Evolutionary conservation across 2,329 filamentous ascomycete species (phyloP).

Genomic region (Sporothrix brasiliensis): DNA sequence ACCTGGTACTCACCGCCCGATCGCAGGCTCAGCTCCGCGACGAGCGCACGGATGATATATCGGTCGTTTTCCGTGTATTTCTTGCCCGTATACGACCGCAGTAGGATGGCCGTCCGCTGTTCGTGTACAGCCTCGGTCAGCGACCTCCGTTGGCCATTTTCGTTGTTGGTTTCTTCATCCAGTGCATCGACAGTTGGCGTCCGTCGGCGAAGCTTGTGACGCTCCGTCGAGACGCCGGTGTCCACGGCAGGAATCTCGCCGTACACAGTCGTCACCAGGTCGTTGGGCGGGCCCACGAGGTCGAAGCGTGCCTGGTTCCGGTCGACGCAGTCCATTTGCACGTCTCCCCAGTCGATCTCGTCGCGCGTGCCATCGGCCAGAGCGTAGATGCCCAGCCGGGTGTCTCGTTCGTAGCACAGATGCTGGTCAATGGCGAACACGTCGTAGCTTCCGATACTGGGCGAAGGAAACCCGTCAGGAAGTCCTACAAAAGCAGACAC

Average conservation of each 20-base stretch:
- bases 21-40: conserved; percentile 74
- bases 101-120: conserved; percentile 69
- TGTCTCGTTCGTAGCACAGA: conserved; percentile 69
- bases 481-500: conserved; percentile 65
- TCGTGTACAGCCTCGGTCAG: conserved; percentile 40
- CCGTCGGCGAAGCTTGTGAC: conserved; percentile 4
- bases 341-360: conserved; percentile 67
- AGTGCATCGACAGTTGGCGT: background rate
- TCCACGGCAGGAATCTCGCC: conserved; percentile 5
- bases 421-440: conserved; percentile 63
- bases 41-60: conserved; percentile 75
- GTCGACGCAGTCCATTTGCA: conserved; percentile 68
- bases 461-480: conserved; percentile 60
- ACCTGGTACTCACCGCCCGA: conserved; percentile 82
- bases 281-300: conserved; percentile 48
- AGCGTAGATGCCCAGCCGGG: conserved; percentile 70
- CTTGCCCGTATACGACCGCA: conserved; percentile 76
- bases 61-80: conserved; percentile 77
- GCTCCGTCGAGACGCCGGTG: background rate
- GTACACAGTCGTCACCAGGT: conserved; percentile 44
- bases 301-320: conserved; percentile 68
- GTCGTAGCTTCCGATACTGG: conserved; percentile 65
- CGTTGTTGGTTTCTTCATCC: background rate
- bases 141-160: background rate
- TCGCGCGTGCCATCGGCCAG: conserved; percentile 61